These are phyloP conservation scores for Myotisia sp. DNA, from an alignment of 2,329 filamentous ascomycete genomes.

Conservation along the genomic window DNA sequence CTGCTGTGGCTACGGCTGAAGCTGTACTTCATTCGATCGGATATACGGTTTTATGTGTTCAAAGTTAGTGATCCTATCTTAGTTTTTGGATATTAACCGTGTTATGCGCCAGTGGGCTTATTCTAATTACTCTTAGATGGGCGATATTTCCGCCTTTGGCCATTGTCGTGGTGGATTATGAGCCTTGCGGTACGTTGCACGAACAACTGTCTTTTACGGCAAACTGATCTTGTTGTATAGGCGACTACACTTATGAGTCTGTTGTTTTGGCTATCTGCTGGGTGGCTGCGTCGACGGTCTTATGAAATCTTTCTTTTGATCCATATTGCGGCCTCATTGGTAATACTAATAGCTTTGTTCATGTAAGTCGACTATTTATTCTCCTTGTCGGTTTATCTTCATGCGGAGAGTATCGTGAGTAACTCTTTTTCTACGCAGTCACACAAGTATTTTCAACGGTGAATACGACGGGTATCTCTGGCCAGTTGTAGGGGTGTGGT, in stretches of 20 bases:
- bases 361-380: constrained; percentile 20
- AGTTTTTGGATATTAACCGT: no score
- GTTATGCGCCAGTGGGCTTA: no score
- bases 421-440: constrained; percentile 17
- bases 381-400: not conserved
- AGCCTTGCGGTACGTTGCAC: no score
- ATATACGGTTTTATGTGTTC: constrained; percentile 34
- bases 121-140: no score
- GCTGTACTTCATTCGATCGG: constrained; percentile 49
- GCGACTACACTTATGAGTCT: constrained; percentile 23
- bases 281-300: constrained; percentile 29
- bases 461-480: constrained; percentile 36
- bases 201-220: not conserved
- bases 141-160: no score
- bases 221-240: constrained; percentile 8
- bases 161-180: no score
- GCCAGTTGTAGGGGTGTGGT: constrained; percentile 35
- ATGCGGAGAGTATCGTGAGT: no score
- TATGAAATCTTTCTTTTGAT: constrained; percentile 31
- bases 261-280: constrained; percentile 28
- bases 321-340: constrained; percentile 25
- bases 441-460: constrained; percentile 33
- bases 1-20: constrained; percentile 47
- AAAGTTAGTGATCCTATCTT: no score
- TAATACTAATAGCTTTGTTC: constrained; percentile 31